Evolutionary conservation across 2,329 filamentous ascomycete species (phyloP).

Genomic region (Xylaria sp.): DNA sequence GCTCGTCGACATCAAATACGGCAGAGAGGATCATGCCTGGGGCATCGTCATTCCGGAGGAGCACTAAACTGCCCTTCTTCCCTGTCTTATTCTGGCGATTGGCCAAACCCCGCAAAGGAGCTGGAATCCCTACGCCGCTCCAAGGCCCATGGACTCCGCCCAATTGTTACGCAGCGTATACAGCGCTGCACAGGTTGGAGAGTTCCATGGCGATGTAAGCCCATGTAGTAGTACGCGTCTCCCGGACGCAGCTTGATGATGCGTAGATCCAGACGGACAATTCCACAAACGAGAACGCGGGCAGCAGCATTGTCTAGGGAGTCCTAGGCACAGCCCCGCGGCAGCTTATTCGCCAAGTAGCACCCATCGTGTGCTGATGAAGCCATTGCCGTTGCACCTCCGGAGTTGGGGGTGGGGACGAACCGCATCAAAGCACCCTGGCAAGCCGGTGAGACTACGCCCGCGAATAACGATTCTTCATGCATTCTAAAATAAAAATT

Average conservation of each 20-base stretch:
- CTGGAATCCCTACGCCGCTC: neutral
- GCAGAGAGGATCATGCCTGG: slow-evolving; percentile 71
- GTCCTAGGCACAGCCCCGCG: slow-evolving; percentile 16
- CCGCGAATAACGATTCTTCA: slow-evolving; percentile 10
- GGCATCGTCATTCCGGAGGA: slow-evolving; percentile 70
- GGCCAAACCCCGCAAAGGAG: neutral
- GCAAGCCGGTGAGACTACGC: neutral
- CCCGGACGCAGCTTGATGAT: neutral
- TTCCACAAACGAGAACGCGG: neutral
- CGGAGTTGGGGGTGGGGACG: slow-evolving; percentile 29
- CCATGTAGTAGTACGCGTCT: neutral
- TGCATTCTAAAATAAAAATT: slow-evolving; percentile 4
- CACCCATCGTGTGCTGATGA: neutral
- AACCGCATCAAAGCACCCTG: slow-evolving; percentile 10
- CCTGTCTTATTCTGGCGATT: neutral
- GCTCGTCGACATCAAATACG: slow-evolving; percentile 77
- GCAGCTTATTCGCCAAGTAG: neutral
- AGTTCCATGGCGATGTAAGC: no score
- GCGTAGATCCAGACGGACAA: neutral
- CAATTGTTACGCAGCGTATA: neutral
- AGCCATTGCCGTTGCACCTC: neutral
- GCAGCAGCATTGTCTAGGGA: neutral
- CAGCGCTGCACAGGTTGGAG: neutral
- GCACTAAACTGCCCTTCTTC: slow-evolving; percentile 32
- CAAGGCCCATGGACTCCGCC: neutral